A percentile compares a stretch with the other conserved stretches of the same genome.
phyloP scores from a whole-genome alignment of 169 alveolate genomes.

The Prorocentrum cordatum region DNA sequence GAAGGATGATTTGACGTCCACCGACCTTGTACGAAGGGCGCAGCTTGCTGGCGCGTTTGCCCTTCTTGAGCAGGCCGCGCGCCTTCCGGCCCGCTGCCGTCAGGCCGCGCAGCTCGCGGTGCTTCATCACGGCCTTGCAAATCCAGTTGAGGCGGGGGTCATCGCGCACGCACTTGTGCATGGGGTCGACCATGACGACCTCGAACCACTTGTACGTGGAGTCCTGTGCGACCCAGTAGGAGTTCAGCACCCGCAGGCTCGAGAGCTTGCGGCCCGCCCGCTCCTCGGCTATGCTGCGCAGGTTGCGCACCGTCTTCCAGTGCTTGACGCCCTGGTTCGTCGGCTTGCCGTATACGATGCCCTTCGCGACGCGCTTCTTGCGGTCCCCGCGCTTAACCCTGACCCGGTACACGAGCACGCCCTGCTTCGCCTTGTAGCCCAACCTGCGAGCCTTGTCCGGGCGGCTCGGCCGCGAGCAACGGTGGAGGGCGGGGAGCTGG shows the following conservation, averaged over 20 bases:
- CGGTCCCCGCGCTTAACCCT: conserved; percentile 99
- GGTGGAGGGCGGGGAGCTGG: conserved; percentile 94
- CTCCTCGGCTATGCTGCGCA: conserved; percentile 97
- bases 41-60: conserved; percentile 59
- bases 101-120: conserved; percentile 97
- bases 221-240: conserved; percentile 98
- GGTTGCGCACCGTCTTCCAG: conserved; percentile 78
- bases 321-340: conserved; percentile 82
- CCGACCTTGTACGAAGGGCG: conserved; percentile 67
- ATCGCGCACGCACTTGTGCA: conserved; percentile 90
- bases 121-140: conserved; percentile 93
- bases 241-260: conserved; percentile 94
- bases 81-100: conserved; percentile 85
- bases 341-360: conserved; percentile 99
- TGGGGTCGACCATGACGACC: conserved; percentile 96
- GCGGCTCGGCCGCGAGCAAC: conserved; percentile 90
- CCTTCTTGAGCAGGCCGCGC: conserved; percentile 62
- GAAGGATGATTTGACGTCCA: too few species aligned
- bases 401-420: conserved; percentile 96
- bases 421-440: conserved; percentile 99
- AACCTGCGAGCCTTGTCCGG: conserved; percentile 96
- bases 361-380: conserved; percentile 90
- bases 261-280: conserved; percentile 95
- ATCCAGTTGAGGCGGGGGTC: conserved; percentile 98
- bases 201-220: conserved; percentile 96